Conservation (phyloP, 352 stramenopile genomes). For the Globisporangium parvum region DNA sequence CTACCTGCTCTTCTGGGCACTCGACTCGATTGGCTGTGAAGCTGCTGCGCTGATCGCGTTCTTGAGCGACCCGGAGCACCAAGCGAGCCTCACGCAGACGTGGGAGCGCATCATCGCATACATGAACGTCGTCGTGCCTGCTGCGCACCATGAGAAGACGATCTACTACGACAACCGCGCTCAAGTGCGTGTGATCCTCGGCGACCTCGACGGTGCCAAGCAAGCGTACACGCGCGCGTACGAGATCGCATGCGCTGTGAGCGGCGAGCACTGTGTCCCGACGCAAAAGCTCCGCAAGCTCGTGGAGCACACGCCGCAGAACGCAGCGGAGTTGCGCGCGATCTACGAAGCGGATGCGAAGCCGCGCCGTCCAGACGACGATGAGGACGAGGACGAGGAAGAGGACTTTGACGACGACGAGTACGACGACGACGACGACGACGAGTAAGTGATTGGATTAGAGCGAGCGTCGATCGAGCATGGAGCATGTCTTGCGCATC, state of each 20-base stretch:
- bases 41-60: conserved; percentile 28
- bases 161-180: conserved; percentile 85
- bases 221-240: conserved; percentile 50
- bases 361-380: conserved; percentile 21
- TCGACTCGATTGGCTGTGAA: conserved; percentile 67
- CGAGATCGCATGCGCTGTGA: conserved; percentile 57
- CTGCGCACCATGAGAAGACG: conserved; percentile 70
- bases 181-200: conserved; percentile 60
- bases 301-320: conserved; percentile 57
- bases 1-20: conserved; percentile 73
- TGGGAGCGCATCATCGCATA: conserved; percentile 60
- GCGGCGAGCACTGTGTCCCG: conserved; percentile 46
- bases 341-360: conserved; percentile 46
- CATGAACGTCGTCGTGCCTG: conserved; percentile 69
- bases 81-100: conserved; percentile 35
- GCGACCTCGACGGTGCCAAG: conserved; percentile 39
- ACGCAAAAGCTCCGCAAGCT: conserved; percentile 56
- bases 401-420: conserved; percentile 9
- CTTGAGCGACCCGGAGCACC: conserved; percentile 27
- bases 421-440: conserved; percentile 2
- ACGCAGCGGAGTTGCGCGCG: conserved; percentile 47
- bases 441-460: not conserved
- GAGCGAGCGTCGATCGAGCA: too few relatives aligned
- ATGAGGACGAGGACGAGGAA: conserved; percentile 24
- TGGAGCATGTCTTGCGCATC: not conserved